phyloP scores from a whole-genome alignment of 176 grass and related monocot species.

The Musa troglodytarum region DNA sequence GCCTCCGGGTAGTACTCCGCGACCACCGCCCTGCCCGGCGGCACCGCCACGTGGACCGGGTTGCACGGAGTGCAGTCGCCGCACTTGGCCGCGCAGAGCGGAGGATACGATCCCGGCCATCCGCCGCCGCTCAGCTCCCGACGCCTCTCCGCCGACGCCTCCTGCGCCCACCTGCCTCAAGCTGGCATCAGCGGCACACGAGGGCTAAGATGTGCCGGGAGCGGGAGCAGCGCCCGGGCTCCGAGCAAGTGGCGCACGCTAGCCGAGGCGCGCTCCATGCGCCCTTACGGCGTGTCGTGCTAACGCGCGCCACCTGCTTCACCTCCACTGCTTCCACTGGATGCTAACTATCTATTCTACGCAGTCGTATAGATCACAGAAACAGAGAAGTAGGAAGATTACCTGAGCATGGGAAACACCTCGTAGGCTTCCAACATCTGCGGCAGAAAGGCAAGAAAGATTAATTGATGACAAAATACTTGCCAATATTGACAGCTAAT shows the following conservation, averaged over 20 bases:
- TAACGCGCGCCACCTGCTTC: no score
- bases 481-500: no score
- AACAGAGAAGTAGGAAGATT: neutral
- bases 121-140: neutral
- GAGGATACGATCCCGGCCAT: constrained; percentile 7
- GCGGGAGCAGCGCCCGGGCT: no score
- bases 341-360: neutral
- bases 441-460: neutral
- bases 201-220: no score
- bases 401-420: neutral
- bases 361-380: neutral
- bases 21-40: neutral
- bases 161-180: neutral
- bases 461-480: neutral
- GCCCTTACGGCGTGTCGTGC: no score
- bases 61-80: constrained; percentile 7
- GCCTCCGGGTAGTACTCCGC: constrained; percentile 15
- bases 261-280: no score
- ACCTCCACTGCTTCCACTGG: no score
- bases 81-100: constrained; percentile 8
- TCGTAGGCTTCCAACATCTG: neutral
- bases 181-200: neutral
- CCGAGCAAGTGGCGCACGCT: no score
- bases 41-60: constrained; percentile 13
- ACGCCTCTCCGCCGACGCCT: neutral